Evolutionary conservation across 345 rosid genomes (phyloP).

Genomic region (Murraya koenigii): DNA sequence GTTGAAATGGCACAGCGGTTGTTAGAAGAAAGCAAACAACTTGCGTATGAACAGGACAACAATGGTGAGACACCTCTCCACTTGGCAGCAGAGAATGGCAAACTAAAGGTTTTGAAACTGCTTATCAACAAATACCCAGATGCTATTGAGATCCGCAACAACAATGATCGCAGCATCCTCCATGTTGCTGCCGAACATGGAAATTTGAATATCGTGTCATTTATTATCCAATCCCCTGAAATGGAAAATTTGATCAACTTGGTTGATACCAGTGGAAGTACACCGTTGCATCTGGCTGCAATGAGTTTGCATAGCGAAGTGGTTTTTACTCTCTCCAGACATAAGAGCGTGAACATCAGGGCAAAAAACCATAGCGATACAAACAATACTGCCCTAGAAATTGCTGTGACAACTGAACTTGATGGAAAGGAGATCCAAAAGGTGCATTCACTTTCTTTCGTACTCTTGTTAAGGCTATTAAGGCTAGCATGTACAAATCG

Average conservation of each 20-base stretch:
- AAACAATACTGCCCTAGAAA: background rate
- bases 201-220: background rate
- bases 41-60: background rate
- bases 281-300: slow-evolving; percentile 1
- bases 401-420: background rate
- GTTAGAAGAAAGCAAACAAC: background rate
- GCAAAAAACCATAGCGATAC: background rate
- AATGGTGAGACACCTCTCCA: background rate
- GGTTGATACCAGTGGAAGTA: background rate
- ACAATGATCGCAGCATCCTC: background rate
- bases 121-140: background rate
- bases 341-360: background rate
- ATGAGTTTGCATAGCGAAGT: background rate
- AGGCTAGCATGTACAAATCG: background rate
- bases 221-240: background rate
- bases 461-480: background rate
- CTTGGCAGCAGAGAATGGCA: background rate
- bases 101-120: background rate
- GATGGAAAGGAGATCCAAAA: background rate
- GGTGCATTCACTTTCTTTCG: background rate
- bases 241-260: slow-evolving; percentile 6
- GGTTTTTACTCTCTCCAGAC: background rate
- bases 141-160: background rate
- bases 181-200: background rate
- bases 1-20: background rate